Conservation (phyloP, 208 protist species). For the Trypanosoma theileri region DNA sequence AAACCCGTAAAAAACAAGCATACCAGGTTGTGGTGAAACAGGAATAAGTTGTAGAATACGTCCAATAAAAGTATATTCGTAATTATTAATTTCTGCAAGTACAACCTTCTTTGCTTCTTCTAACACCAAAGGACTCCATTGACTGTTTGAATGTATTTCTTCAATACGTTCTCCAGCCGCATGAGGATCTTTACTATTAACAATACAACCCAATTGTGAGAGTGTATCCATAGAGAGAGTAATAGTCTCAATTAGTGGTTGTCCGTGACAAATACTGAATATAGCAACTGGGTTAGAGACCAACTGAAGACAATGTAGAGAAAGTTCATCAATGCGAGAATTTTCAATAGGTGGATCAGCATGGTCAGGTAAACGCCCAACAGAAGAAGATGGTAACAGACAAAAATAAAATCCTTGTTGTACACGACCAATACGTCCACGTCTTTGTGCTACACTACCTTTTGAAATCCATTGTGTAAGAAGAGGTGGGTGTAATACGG, state of each 20-base stretch:
- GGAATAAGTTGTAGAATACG: constrained; percentile 48
- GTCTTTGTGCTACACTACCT: constrained; percentile 32
- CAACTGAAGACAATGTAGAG: constrained; percentile 41
- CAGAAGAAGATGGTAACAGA: constrained; percentile 20
- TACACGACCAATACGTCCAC: constrained; percentile 41
- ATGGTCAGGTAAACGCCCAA: constrained; percentile 27
- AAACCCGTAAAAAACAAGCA: constrained; percentile 44
- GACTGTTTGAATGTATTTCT: constrained; percentile 28
- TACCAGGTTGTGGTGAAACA: constrained; percentile 36
- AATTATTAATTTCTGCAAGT: constrained; percentile 30
- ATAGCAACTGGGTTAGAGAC: constrained; percentile 34
- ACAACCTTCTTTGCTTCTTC: constrained; percentile 34
- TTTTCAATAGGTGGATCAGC: constrained; percentile 40
- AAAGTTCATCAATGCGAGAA: constrained; percentile 41
- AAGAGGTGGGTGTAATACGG: constrained; percentile 43
- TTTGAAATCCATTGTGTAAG: constrained; percentile 43
- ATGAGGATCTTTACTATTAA: constrained; percentile 28
- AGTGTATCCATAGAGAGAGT: constrained; percentile 34
- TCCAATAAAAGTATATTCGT: constrained; percentile 44
- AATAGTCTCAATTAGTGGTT: constrained; percentile 37
- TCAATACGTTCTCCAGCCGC: constrained; percentile 27
- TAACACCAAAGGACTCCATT: constrained; percentile 37
- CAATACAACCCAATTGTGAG: constrained; percentile 32
- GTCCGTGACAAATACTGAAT: constrained; percentile 40
- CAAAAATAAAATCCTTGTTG: constrained; percentile 57